phyloP scores from a whole-genome alignment of 768 basidiomycete genomes.

The Lactifluus volemus region DNA sequence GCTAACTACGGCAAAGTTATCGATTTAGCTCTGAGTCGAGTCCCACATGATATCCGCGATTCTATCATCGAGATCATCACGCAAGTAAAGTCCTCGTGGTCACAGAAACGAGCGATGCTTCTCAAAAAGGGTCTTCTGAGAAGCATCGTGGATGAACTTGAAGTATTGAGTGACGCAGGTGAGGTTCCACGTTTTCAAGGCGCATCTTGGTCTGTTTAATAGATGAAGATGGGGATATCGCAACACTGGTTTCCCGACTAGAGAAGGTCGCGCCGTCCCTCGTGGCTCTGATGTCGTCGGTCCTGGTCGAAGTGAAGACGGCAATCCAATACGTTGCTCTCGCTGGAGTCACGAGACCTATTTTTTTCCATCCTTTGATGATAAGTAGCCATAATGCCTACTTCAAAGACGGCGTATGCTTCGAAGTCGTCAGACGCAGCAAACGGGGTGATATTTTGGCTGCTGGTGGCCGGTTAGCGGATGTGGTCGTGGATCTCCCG shows the following conservation, averaged over 20 bases:
- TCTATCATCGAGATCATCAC: constrained; percentile 57
- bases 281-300: constrained; percentile 37
- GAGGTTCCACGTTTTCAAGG: constrained; percentile 7
- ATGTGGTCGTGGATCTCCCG: background rate
- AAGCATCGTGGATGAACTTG: constrained; percentile 64
- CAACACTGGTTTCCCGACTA: constrained; percentile 43
- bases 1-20: constrained; percentile 40
- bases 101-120: constrained; percentile 62
- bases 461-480: constrained; percentile 64
- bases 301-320: constrained; percentile 53
- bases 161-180: constrained; percentile 58
- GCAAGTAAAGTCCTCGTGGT: constrained; percentile 52
- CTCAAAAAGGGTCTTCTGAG: constrained; percentile 63
- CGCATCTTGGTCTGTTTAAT: background rate
- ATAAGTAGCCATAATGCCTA: constrained; percentile 52
- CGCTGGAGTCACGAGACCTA: constrained; percentile 53
- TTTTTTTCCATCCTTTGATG: constrained; percentile 69
- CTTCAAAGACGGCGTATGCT: constrained; percentile 66
- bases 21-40: constrained; percentile 50
- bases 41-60: constrained; percentile 47
- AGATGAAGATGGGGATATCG: constrained; percentile 51
- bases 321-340: constrained; percentile 50
- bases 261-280: constrained; percentile 54
- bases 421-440: constrained; percentile 62
- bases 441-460: constrained; percentile 67